Base-by-base conservation (phyloP, 257 asterid species). In the Thymus quinquecostatus region DNA sequence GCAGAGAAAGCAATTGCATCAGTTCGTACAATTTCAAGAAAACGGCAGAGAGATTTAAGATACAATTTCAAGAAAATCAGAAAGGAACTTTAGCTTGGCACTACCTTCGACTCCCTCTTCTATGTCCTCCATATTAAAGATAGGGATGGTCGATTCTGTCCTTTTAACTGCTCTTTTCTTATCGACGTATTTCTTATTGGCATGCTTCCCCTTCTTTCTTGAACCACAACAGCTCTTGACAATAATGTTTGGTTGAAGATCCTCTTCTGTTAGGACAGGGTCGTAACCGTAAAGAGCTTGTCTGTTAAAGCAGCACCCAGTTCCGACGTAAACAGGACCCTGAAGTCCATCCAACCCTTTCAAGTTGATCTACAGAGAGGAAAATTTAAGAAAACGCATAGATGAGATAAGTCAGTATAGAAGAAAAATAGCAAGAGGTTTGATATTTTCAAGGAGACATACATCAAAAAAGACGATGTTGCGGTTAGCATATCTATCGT, bases 61-160 rank as follows among this genome's bases (percentile, higher is more conserved):
- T 14, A 49, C 9, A 21, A 32, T 11, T 49, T 28, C 34, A 10
- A 48, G 44, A 61, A 61, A 44, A 44, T 44, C 49, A 9, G 12
- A 44, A 44, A 44, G 49, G 9, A 44, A 44, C 3, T 44, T 44
- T 2, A 44, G 49, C 9, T 44, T 0, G 6, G 6, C 8, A 72
- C 21, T 78, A 86, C 98, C 98, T 88, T 92, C 97, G 6, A 89
- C 89, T n/a, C 95, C 97, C 74, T 89, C 96, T 85, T 92, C 97
- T 36, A 86, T 81, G 79, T 92, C 95, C 79, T 89, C 98, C 84
- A 86, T 80, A 70, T 83, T 89, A 76, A 87, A 87, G 72, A 89
- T 89, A 0, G 96, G 97, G 81, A 89, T 72, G 60, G 88, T 86
- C 9, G 95, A 89, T 76, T 92, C 96, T n/a, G 93, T 92, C 77